Percentiles rank a stretch among this genome's conserved stretches.
Conservation (phyloP, 306 rosid species). For the Sphenostylis stenocarpa region DNA sequence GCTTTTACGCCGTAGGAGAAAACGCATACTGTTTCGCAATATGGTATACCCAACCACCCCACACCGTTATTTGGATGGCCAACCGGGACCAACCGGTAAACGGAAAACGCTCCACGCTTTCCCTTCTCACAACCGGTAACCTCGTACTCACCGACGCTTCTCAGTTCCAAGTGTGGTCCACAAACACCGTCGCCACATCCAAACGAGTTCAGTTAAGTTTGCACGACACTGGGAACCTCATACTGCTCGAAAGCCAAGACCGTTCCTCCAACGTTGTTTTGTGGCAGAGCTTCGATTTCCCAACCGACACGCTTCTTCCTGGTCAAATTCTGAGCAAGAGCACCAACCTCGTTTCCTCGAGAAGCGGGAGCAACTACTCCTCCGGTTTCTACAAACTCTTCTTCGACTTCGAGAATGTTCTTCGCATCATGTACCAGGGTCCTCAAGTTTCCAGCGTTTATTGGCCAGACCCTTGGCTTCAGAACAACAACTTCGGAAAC, state of each 20-base stretch:
- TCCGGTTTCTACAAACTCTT: slow-evolving; percentile 25
- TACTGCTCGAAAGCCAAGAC: background rate
- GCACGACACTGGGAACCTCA: background rate
- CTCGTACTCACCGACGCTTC: slow-evolving; percentile 8
- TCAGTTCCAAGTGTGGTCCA: background rate
- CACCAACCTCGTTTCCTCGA: slow-evolving; percentile 9
- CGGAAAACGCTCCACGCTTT: slow-evolving; percentile 3
- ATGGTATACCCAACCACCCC: background rate
- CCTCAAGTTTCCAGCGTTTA: background rate
- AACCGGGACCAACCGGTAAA: slow-evolving; percentile 24
- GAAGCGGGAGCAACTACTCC: background rate
- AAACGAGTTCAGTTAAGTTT: background rate
- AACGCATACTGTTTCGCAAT: slow-evolving; percentile 12
- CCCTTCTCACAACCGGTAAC: slow-evolving; percentile 21
- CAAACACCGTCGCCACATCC: background rate
- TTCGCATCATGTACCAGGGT: background rate
- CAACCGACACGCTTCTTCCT: slow-evolving; percentile 20
- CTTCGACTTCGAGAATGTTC: slow-evolving; percentile 18
- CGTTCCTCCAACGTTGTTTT: background rate
- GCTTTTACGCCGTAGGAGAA: background rate
- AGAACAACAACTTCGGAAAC: background rate
- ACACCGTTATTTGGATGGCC: slow-evolving; percentile 25
- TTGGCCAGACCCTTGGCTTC: slow-evolving; percentile 25
- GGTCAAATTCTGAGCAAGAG: background rate
- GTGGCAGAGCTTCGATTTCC: slow-evolving; percentile 31